These are phyloP conservation scores for Collybiopsis confluens DNA, from an alignment of 768 basidiomycete genomes.

Conservation along the genomic window DNA sequence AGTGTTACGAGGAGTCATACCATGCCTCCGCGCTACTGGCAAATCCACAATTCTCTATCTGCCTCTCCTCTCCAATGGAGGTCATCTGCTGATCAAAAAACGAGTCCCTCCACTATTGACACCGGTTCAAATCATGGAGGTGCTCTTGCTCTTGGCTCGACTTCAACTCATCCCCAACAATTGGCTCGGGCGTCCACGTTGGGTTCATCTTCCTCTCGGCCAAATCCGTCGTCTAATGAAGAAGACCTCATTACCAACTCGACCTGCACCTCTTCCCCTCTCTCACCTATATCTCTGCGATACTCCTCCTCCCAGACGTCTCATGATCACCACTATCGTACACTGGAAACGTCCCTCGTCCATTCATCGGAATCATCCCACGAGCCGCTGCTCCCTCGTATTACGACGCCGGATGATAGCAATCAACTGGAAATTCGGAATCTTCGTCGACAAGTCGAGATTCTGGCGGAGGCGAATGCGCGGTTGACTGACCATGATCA, in stretches of 20 bases:
- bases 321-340: background rate
- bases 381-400: background rate
- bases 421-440: background rate
- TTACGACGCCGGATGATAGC: background rate
- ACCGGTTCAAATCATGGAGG: background rate
- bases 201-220: too few species aligned
- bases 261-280: background rate
- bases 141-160: background rate
- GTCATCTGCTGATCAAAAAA: background rate
- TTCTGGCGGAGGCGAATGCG: background rate
- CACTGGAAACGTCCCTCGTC: background rate
- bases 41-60: background rate
- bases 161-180: background rate
- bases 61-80: background rate
- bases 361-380: background rate
- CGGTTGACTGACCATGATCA: background rate
- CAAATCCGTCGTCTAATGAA: too few species aligned
- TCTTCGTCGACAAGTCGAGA: background rate
- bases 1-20: background rate
- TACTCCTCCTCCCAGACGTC: background rate
- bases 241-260: background rate
- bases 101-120: background rate
- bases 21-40: slow-evolving; percentile 2
- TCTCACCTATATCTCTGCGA: background rate
- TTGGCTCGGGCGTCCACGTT: too few species aligned